phyloP scores from a whole-genome alignment of 2,329 filamentous ascomycete species.

The Thielaviopsis populi region DNA sequence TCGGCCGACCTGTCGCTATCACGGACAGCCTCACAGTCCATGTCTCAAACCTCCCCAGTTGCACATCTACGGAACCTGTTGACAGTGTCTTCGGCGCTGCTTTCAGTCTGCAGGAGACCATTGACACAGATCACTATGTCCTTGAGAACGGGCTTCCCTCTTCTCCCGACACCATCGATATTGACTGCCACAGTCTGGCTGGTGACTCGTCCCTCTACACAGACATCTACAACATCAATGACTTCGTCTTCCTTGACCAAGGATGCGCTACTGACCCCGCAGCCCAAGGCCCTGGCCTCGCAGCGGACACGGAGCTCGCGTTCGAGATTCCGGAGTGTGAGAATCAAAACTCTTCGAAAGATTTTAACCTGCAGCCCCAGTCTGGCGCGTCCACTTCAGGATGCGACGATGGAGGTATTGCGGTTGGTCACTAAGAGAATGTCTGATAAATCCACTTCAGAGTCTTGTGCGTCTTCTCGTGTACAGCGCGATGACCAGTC shows the following conservation, averaged over 20 bases:
- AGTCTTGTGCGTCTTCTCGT: slow-evolving; percentile 22
- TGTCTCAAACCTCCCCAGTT: slow-evolving; percentile 14
- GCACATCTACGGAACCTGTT: slow-evolving; percentile 45
- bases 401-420: slow-evolving; percentile 61
- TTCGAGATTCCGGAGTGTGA: slow-evolving; percentile 41
- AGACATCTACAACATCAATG: slow-evolving; percentile 37
- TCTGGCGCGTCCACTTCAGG: slow-evolving; percentile 57
- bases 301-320: slow-evolving; percentile 38
- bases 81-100: slow-evolving; percentile 53
- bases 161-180: slow-evolving; percentile 52
- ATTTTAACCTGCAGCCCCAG: slow-evolving; percentile 59
- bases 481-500: slow-evolving; percentile 26
- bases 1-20: slow-evolving; percentile 49
- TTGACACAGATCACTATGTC: slow-evolving; percentile 60
- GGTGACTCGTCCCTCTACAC: slow-evolving; percentile 39
- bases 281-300: slow-evolving; percentile 34
- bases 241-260: slow-evolving; percentile 40
- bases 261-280: slow-evolving; percentile 31
- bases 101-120: slow-evolving; percentile 53
- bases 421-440: slow-evolving; percentile 50
- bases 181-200: slow-evolving; percentile 54
- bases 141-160: slow-evolving; percentile 61
- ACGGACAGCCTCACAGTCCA: slow-evolving; percentile 12
- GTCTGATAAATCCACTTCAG: slow-evolving; percentile 31
- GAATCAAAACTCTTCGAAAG: slow-evolving; percentile 46